Evolutionary conservation across 2,329 filamentous ascomycete genomes (phyloP).

Genomic region (Chaetomium strumarium): DNA sequence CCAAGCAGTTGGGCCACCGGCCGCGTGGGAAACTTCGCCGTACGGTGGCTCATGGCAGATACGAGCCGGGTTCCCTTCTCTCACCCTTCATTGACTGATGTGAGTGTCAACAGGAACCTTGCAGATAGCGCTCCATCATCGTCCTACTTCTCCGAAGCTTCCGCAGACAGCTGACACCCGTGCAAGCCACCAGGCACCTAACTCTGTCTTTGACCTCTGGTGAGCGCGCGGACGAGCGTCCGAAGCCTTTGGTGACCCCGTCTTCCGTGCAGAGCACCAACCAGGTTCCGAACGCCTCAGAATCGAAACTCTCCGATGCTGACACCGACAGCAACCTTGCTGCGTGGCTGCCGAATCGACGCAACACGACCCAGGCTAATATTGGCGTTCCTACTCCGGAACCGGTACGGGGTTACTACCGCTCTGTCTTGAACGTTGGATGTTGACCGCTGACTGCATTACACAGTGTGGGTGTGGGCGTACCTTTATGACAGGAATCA

Average conservation of each 20-base stretch:
- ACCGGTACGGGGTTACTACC: no score
- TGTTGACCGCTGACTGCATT: not conserved
- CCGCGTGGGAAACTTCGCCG: constrained; percentile 33
- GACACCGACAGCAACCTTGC: no score
- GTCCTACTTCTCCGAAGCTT: not conserved
- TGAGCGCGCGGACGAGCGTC: not conserved
- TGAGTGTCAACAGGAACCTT: not conserved
- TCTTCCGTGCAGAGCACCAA: constrained; percentile 1
- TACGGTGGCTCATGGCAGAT: constrained; percentile 8
- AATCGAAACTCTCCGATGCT: not conserved
- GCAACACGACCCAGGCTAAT: not conserved
- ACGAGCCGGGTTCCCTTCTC: not conserved
- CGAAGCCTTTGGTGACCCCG: not conserved
- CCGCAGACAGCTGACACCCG: not conserved
- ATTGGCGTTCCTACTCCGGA: no score
- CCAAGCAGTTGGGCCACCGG: constrained; percentile 26
- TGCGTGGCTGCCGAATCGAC: not conserved
- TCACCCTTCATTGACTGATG: not conserved
- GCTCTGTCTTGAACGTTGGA: no score
- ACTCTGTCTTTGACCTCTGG: not conserved
- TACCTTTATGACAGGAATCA: not conserved
- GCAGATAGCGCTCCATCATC: constrained; percentile 4
- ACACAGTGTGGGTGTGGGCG: no score
- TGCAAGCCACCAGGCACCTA: not conserved
- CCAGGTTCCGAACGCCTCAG: not conserved